These are phyloP conservation scores for Aquanectria penicillioides DNA, from an alignment of 2,329 filamentous ascomycete genomes.

Conservation along the genomic window DNA sequence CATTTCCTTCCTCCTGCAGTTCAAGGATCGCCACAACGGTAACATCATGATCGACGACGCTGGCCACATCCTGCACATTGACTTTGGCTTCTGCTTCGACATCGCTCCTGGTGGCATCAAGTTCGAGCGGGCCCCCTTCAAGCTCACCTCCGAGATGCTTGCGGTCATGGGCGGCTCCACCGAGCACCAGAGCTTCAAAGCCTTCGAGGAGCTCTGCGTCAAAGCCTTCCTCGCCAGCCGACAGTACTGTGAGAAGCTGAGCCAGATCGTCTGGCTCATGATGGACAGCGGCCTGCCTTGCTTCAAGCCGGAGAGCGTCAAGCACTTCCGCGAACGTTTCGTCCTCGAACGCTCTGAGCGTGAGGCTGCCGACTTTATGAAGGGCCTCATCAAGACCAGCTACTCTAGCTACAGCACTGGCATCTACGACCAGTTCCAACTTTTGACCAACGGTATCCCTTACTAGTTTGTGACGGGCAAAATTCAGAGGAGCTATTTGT, in stretches of 20 bases:
- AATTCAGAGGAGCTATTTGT: background rate
- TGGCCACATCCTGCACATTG: constrained; percentile 97
- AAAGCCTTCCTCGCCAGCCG: constrained; percentile 93
- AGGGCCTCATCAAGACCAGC: constrained; percentile 87
- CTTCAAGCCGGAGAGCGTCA: constrained; percentile 95
- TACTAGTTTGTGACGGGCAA: constrained; percentile 68
- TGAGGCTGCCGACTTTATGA: constrained; percentile 95
- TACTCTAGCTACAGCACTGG: constrained; percentile 91
- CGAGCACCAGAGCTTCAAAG: constrained; percentile 87
- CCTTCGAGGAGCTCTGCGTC: constrained; percentile 96
- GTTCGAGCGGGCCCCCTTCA: constrained; percentile 98
- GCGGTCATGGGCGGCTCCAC: constrained; percentile 96
- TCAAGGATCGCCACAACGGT: constrained; percentile 99
- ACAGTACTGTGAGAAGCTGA: constrained; percentile 87
- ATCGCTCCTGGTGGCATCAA: constrained; percentile 97
- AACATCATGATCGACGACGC: constrained; percentile 99
- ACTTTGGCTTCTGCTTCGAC: constrained; percentile 99
- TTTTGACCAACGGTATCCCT: constrained; percentile 96
- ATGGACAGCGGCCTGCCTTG: constrained; percentile 95
- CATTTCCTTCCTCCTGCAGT: constrained; percentile 95
- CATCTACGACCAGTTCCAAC: constrained; percentile 97
- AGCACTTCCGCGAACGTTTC: constrained; percentile 92
- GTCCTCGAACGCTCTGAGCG: constrained; percentile 91
- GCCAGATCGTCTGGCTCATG: constrained; percentile 93
- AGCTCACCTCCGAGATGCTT: constrained; percentile 96